A percentile compares a stretch with the other conserved stretches of the same genome.
These are phyloP conservation scores for Fagopyrum tataricum DNA, from an alignment of 148 eudicot species.

Conservation along the genomic window DNA sequence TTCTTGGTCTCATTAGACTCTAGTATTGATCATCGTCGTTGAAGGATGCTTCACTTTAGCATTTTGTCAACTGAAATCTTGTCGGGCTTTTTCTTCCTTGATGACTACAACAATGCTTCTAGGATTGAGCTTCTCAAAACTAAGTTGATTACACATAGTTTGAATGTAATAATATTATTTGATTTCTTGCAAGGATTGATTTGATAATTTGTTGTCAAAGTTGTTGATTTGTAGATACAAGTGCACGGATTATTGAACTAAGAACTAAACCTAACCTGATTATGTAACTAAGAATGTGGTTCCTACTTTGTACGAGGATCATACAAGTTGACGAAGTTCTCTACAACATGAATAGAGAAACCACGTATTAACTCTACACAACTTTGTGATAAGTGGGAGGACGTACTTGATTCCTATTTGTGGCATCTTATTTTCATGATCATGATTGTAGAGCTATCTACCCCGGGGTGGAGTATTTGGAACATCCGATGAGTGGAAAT, in stretches of 20 bases:
- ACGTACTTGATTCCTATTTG: neutral
- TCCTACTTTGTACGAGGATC: neutral
- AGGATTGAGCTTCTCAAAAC: constrained; percentile 78
- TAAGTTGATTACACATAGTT: constrained; percentile 66
- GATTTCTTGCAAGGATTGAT: neutral
- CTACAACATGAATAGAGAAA: neutral
- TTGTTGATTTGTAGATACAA: neutral
- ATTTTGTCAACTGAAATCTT: constrained; percentile 85
- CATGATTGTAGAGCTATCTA: constrained; percentile 83
- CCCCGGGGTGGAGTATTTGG: constrained; percentile 64
- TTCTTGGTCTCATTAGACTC: neutral
- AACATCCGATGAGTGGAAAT: constrained; percentile 44
- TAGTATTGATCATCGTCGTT: neutral
- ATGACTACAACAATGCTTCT: constrained; percentile 88
- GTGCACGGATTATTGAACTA: neutral
- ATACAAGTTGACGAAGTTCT: neutral
- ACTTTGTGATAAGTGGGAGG: neutral
- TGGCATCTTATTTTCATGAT: constrained; percentile 38
- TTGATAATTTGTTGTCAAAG: neutral
- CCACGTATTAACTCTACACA: neutral
- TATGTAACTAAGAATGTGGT: neutral
- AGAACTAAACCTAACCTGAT: neutral
- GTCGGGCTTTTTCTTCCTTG: constrained; percentile 72
- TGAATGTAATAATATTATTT: constrained; percentile 43
- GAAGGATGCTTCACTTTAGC: constrained; percentile 21